A percentile compares a stretch with the other conserved stretches of the same genome.
Evolutionary conservation across 2,329 filamentous ascomycete species (phyloP).

Genomic region (Kalaharituber pfeilii): DNA sequence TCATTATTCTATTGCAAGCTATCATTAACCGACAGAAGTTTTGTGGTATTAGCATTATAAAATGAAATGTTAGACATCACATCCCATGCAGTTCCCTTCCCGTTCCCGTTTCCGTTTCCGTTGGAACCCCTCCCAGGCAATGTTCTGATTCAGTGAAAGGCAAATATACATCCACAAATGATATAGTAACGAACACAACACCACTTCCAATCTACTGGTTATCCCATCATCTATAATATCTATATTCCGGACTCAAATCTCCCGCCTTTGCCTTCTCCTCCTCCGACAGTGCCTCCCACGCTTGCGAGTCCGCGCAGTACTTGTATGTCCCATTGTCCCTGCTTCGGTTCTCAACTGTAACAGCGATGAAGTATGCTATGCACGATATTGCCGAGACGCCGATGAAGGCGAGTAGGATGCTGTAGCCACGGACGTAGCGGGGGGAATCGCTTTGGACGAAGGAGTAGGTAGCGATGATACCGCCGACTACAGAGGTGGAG

Average conservation of each 20-base stretch:
- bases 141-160: too few species aligned
- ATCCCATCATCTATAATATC: too few species aligned
- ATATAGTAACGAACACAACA: too few species aligned
- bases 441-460: slow-evolving; percentile 52
- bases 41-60: too few species aligned
- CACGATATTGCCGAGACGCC: slow-evolving; percentile 47
- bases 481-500: slow-evolving; percentile 41
- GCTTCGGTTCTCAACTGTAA: slow-evolving; percentile 43
- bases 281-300: slow-evolving; percentile 33
- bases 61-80: too few species aligned
- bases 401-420: slow-evolving; percentile 58
- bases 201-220: too few species aligned
- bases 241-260: slow-evolving; percentile 42
- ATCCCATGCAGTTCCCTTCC: too few species aligned
- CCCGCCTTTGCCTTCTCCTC: slow-evolving; percentile 45
- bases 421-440: slow-evolving; percentile 53
- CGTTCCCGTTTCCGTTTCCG: too few species aligned
- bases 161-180: too few species aligned
- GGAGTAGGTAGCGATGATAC: slow-evolving; percentile 57
- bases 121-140: too few species aligned
- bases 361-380: slow-evolving; percentile 41
- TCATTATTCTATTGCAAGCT: too few species aligned
- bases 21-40: too few species aligned
- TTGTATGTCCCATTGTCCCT: slow-evolving; percentile 33
- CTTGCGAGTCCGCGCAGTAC: slow-evolving; percentile 27